A percentile compares a stretch with the other conserved stretches of the same genome.
Conservation (phyloP, 1,284 basidiomycete species). For the Ganoderma lucidum region DNA sequence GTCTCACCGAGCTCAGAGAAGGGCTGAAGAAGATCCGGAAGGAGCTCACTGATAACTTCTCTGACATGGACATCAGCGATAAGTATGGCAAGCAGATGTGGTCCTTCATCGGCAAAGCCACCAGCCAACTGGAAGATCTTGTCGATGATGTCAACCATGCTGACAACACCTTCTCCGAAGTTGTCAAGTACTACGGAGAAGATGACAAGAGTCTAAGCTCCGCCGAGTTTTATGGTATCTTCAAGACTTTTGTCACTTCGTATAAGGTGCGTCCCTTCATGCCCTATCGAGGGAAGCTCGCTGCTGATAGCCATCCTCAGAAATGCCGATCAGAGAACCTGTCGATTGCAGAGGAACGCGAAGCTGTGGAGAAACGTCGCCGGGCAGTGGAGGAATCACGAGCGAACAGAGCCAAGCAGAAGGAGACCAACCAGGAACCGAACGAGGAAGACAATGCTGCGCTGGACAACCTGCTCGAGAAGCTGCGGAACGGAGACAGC, state of each 20-base stretch:
- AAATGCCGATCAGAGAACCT: conserved; percentile 88
- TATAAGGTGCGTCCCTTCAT: conserved; percentile 71
- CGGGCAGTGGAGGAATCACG: conserved; percentile 70
- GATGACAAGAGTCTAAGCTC: conserved; percentile 86
- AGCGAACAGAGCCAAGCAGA: conserved; percentile 60
- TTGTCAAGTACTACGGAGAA: conserved; percentile 90
- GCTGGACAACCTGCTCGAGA: conserved; percentile 78
- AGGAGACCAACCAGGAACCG: conserved; percentile 46
- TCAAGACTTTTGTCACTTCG: conserved; percentile 94
- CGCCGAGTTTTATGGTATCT: conserved; percentile 92
- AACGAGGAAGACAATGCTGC: conserved; percentile 64
- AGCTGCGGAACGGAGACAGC: conserved; percentile 74
- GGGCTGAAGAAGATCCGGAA: conserved; percentile 81
- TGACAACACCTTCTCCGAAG: conserved; percentile 82
- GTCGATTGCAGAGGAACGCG: conserved; percentile 69
- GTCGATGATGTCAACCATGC: conserved; percentile 87
- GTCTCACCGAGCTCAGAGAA: conserved; percentile 75
- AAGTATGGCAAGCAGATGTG: conserved; percentile 91
- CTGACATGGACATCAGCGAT: conserved; percentile 74
- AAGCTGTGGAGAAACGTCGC: conserved; percentile 70
- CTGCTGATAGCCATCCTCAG: conserved; percentile 47
- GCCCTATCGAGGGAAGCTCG: conserved; percentile 1
- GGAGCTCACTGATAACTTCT: conserved; percentile 83
- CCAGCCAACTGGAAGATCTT: conserved; percentile 79
- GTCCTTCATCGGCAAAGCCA: conserved; percentile 82